A percentile compares a stretch with the other conserved stretches of the same genome.
phyloP scores from a whole-genome alignment of 192 early-diverging fungal species.

The Coemansia sp. region DNA sequence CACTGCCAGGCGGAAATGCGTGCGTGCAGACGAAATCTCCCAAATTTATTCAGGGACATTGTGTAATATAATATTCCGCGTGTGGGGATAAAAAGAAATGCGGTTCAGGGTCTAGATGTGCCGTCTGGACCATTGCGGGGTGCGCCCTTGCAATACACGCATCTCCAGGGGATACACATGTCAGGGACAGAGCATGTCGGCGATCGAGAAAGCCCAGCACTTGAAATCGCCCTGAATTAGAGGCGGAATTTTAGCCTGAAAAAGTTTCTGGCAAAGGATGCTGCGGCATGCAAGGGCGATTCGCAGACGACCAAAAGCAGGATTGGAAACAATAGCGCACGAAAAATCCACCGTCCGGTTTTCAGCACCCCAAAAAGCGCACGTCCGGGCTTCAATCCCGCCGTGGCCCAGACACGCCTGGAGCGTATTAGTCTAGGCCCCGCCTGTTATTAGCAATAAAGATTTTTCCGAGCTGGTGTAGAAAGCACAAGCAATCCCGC shows the following conservation, averaged over 20 bases:
- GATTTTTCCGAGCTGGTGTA: neutral
- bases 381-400: slow-evolving; percentile 2
- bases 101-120: neutral
- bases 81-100: neutral
- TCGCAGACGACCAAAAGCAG: neutral
- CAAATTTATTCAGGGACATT: too few species aligned
- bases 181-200: neutral
- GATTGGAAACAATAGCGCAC: neutral
- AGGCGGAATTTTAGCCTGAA: too few species aligned
- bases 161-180: neutral
- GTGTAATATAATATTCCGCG: neutral
- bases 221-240: too few species aligned
- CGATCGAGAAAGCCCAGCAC: neutral
- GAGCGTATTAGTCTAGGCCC: neutral
- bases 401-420: neutral
- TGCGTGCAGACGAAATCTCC: too few species aligned
- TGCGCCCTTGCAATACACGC: too few species aligned
- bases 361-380: neutral
- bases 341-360: too few species aligned
- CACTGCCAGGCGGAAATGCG: too few species aligned
- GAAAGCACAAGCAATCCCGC: slow-evolving; percentile 1
- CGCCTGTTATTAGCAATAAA: neutral
- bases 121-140: too few species aligned
- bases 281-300: too few species aligned
- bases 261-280: too few species aligned